These are phyloP conservation scores for Puccinia coronata DNA, from an alignment of 1,284 basidiomycete species.

Conservation along the genomic window DNA sequence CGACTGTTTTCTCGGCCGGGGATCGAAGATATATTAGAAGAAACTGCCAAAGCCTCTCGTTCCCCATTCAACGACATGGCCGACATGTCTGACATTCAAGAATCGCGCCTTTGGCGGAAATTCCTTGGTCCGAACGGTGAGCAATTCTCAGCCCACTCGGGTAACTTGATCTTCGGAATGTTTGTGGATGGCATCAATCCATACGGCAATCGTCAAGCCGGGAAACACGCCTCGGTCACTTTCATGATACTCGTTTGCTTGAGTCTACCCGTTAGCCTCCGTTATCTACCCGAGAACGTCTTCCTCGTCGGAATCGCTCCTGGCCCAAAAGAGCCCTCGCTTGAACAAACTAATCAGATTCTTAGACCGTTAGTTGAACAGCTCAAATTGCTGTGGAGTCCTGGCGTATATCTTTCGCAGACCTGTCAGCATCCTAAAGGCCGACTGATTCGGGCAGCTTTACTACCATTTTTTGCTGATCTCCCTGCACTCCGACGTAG, in stretches of 20 bases:
- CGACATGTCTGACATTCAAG: conserved; percentile 23
- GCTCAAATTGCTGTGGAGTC: conserved; percentile 55
- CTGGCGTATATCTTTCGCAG: conserved; percentile 53
- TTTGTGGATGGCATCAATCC: conserved; percentile 37
- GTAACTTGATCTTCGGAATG: conserved; percentile 21
- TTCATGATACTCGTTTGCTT: conserved; percentile 23
- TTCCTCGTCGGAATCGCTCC: conserved; percentile 60
- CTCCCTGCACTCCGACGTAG: conserved; percentile 46
- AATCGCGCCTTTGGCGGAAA: conserved; percentile 23
- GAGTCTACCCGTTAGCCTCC: conserved; percentile 54
- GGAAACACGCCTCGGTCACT: conserved; percentile 27
- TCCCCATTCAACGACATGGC: background rate
- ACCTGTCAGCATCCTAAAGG: background rate
- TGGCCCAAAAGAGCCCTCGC: conserved; percentile 51
- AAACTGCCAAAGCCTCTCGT: background rate
- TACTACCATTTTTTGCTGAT: conserved; percentile 23
- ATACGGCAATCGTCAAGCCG: conserved; percentile 22
- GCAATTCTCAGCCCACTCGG: background rate
- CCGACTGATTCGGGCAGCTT: background rate
- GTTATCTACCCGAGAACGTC: conserved; percentile 59
- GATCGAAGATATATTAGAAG: conserved; percentile 22
- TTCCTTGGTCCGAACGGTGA: conserved; percentile 26
- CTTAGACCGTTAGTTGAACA: conserved; percentile 57
- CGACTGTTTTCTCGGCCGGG: background rate
- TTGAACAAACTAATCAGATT: conserved; percentile 56